Percentiles rank a stretch among this genome's conserved stretches.
These are phyloP conservation scores for Wickerhamiella brachini DNA, from an alignment of 805 yeast genomes.

Conservation along the genomic window DNA sequence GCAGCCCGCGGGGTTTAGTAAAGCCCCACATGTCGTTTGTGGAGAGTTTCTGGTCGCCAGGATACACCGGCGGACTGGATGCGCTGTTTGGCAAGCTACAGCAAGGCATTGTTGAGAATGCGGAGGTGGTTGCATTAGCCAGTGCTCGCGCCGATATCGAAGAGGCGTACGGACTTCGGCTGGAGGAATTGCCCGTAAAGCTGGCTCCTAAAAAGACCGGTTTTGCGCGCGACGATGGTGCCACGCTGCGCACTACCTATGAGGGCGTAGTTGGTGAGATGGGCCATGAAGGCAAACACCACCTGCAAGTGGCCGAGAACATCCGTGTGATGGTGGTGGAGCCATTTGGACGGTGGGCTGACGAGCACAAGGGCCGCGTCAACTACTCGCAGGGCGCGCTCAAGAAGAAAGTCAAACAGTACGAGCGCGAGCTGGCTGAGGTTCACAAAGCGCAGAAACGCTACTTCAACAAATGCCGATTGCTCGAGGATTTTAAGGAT, in stretches of 20 bases:
- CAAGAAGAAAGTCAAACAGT: conserved; percentile 36
- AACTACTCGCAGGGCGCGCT: conserved; percentile 45
- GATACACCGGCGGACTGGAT: conserved; percentile 21
- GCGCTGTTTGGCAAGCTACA: conserved; percentile 26
- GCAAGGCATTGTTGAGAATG: conserved; percentile 56
- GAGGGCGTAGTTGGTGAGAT: conserved; percentile 43
- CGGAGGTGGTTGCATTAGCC: conserved; percentile 51
- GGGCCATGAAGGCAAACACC: conserved; percentile 43
- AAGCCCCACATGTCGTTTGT: conserved; percentile 9
- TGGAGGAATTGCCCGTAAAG: conserved; percentile 29
- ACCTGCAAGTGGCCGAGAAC: conserved; percentile 45
- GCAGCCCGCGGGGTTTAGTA: background rate
- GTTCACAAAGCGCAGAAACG: conserved; percentile 45
- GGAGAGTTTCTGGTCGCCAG: conserved; percentile 18
- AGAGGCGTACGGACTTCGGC: conserved; percentile 43
- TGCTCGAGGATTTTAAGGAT: conserved; percentile 47
- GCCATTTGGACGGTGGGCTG: conserved; percentile 66
- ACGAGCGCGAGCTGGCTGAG: conserved; percentile 35
- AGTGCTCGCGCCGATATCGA: conserved; percentile 63
- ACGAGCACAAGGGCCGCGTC: conserved; percentile 55
- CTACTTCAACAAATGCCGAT: conserved; percentile 66
- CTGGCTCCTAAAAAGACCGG: conserved; percentile 30
- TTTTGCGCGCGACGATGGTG: conserved; percentile 45
- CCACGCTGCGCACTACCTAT: conserved; percentile 49
- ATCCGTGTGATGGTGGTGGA: conserved; percentile 46